phyloP scores from a whole-genome alignment of 2,329 filamentous ascomycete genomes.

The Lachnellula subtilissima region DNA sequence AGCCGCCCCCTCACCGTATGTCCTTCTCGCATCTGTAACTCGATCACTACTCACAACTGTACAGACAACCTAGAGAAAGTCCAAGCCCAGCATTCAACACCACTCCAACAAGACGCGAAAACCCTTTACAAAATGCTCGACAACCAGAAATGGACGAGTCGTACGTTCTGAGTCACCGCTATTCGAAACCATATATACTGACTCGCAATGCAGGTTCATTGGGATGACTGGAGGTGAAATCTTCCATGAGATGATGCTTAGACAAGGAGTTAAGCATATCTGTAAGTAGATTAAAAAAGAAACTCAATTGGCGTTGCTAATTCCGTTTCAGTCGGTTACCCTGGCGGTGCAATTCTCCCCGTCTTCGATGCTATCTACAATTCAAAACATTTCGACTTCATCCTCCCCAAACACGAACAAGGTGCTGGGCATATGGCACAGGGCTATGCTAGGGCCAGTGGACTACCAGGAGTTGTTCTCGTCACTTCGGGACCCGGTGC shows the following conservation, averaged over 20 bases:
- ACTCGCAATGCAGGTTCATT: conserved; percentile 60
- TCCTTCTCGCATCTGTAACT: conserved; percentile 13
- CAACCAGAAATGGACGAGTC: conserved; percentile 71
- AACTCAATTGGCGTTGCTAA: conserved; percentile 12
- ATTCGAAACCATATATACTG: conserved; percentile 8
- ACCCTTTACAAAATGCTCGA: conserved; percentile 58
- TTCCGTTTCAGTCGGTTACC: conserved; percentile 65
- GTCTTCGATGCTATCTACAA: conserved; percentile 99
- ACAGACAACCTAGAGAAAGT: conserved; percentile 50
- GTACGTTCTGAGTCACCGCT: conserved; percentile 46
- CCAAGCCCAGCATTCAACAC: conserved; percentile 61
- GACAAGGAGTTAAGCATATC: conserved; percentile 86
- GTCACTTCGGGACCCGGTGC: conserved; percentile 96
- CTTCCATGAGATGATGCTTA: conserved; percentile 98
- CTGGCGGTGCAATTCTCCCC: conserved; percentile 91
- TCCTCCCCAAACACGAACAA: conserved; percentile 94
- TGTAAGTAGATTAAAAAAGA: conserved; percentile 55
- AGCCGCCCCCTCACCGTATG: conserved; percentile 30
- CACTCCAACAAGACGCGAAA: conserved; percentile 38
- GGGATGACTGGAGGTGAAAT: conserved; percentile 94
- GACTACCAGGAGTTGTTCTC: conserved; percentile 90
- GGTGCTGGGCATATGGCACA: conserved; percentile 98
- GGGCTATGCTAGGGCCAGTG: conserved; percentile 89
- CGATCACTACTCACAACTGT: conserved; percentile 26
- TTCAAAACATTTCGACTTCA: conserved; percentile 92